Conservation (phyloP, 176 grass and related monocot species). For the Carex parvula region DNA sequence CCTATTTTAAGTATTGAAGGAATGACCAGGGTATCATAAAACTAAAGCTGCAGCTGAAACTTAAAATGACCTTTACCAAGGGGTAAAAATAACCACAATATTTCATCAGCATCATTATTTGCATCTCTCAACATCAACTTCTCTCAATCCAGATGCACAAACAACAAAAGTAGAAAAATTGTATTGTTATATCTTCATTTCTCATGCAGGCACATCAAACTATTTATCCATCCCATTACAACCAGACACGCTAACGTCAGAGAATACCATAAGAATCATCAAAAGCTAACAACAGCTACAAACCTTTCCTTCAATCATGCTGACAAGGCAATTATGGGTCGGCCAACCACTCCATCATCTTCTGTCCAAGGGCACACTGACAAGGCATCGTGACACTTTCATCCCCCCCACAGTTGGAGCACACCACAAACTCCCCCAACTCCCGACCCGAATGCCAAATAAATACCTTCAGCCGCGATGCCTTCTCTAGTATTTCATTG, state of each 20-base stretch:
- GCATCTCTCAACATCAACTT: not conserved
- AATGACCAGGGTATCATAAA: not conserved
- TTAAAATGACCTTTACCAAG: not conserved
- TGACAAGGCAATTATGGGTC: not conserved
- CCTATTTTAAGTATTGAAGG: not conserved
- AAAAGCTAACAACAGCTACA: not conserved
- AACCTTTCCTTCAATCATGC: not conserved
- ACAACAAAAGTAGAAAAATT: not conserved
- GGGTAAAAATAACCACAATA: not conserved
- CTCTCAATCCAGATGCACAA: not conserved
- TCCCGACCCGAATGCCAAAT: slow-evolving; percentile 14
- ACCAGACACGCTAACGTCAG: not conserved
- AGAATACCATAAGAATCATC: not conserved
- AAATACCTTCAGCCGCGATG: slow-evolving; percentile 1
- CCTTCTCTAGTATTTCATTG: slow-evolving; percentile 7
- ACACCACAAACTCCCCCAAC: slow-evolving; percentile 12
- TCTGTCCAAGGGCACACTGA: slow-evolving; percentile 2
- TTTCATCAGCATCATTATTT: not conserved
- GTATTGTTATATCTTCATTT: not conserved
- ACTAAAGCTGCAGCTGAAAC: not conserved
- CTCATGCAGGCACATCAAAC: not conserved
- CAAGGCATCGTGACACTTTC: not conserved
- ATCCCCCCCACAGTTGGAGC: not conserved
- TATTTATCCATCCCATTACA: not conserved
- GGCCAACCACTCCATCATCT: slow-evolving; percentile 14